These are phyloP conservation scores for Eucalyptus sp. DNA, from an alignment of 345 rosid genomes.

Conservation along the genomic window DNA sequence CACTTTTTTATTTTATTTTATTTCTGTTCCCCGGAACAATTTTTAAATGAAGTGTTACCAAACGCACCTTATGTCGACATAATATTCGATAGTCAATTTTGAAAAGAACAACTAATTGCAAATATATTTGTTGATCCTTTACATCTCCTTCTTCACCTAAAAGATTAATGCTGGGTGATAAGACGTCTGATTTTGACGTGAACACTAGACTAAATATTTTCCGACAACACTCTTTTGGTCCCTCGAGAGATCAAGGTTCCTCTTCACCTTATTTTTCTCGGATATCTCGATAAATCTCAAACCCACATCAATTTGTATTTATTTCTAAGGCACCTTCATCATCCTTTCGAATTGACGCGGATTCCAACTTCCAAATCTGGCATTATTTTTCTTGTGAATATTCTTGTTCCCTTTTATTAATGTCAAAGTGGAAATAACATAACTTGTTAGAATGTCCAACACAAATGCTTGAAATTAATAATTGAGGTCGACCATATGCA, in stretches of 20 bases:
- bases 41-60: too few species aligned
- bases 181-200: not conserved
- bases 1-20: too few species aligned
- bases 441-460: not conserved
- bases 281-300: fast-evolving
- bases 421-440: not conserved
- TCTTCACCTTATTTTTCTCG: fast-evolving
- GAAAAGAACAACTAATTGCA: not conserved
- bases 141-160: not conserved
- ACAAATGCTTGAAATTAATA: not conserved
- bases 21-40: too few species aligned
- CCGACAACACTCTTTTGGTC: not conserved
- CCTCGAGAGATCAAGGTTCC: not conserved
- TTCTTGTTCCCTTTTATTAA: not conserved
- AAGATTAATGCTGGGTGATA: not conserved
- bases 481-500: fast-evolving
- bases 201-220: not conserved
- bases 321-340: not conserved
- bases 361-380: not conserved
- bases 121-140: not conserved
- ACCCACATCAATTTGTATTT: not conserved
- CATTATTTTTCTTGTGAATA: not conserved
- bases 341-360: fast-evolving
- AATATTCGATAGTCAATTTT: fast-evolving
- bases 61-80: fast-evolving